Base-by-base conservation (phyloP, 768 basidiomycete genomes). In the Mycena haematopus region DNA sequence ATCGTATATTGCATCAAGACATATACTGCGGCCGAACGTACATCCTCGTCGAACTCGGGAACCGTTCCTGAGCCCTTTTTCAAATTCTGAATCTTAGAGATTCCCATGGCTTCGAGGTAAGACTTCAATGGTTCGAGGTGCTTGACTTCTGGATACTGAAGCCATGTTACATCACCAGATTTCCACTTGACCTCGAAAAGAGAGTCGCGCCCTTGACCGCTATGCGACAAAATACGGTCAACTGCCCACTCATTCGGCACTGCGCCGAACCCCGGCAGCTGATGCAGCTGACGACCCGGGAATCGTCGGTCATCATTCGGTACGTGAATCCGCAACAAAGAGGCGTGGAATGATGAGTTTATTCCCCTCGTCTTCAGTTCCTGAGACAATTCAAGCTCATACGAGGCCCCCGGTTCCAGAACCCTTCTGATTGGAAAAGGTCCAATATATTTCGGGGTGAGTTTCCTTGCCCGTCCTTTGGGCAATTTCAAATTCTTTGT, bases 301-400 rank as follows among this genome's bases (percentile, higher is more conserved):
- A 78, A 79, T 0, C 63, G 44, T 0, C 15, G 1, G 13, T 61
- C 31, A 53, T 79, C 71, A 50, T 75, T 77, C 1, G 72, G 45
- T 2, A 60, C 3, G 36, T 66, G 70, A 10, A 55, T 66, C 0
- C 63, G 42, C 0, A 79, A 65, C 24, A 74, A 65, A 10, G 70
- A 71, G 1, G 67, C 63, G 42, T 79, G 77, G 66, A 78, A 79
- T 0, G 63, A 69, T 0, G 70, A 68, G 65, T 69, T 60, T 8
- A 71, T 68, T 0, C 62, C 50, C 4, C 62, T 38, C 15, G 24
- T 51, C 17, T 47, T 57, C 21, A 69, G n/a, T 11, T 64, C 65
- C 6, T 46, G 11, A 6, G 75, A 68, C 3, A 78, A 42, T 11
- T 74, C 70, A 0, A 78, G 47, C 10, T 57, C 44, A 46, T 8